Conservation (phyloP, 148 eudicot genomes). For the Rhododendron vialii region DNA sequence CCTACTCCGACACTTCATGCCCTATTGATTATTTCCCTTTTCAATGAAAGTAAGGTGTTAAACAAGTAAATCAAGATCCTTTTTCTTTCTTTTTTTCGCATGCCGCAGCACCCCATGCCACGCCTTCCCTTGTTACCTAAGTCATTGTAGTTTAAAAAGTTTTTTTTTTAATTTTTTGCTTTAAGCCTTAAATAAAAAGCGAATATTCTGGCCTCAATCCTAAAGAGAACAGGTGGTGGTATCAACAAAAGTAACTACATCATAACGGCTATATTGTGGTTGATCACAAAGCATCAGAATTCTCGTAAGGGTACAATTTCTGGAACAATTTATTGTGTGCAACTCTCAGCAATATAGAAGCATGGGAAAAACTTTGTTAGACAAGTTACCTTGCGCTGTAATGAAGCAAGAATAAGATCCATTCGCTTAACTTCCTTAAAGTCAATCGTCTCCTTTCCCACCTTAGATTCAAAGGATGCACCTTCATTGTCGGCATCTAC, state of each 20-base stretch:
- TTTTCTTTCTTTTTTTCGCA: too few species aligned
- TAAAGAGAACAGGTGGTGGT: background rate
- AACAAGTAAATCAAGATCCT: background rate
- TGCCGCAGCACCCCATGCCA: background rate
- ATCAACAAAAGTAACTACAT: background rate
- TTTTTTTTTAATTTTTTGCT: too few species aligned
- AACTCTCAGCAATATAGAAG: background rate
- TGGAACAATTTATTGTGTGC: background rate
- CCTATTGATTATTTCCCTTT: background rate
- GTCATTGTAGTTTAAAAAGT: background rate
- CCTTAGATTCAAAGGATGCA: conserved; percentile 39
- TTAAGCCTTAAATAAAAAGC: background rate
- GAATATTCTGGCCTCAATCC: background rate
- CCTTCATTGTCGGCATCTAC: conserved; percentile 63
- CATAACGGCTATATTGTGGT: background rate
- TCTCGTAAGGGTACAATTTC: background rate
- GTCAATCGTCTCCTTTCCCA: conserved; percentile 62
- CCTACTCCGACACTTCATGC: background rate
- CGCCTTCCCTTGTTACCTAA: background rate
- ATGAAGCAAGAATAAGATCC: conserved; percentile 66
- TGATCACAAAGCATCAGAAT: background rate
- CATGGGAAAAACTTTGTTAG: background rate
- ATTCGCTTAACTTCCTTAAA: conserved; percentile 73
- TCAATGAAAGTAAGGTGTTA: background rate
- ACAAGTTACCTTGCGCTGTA: conserved; percentile 77